Evolutionary conservation across 164 flowering plant genomes (phyloP).

Genomic region (Platanus orientalis): DNA sequence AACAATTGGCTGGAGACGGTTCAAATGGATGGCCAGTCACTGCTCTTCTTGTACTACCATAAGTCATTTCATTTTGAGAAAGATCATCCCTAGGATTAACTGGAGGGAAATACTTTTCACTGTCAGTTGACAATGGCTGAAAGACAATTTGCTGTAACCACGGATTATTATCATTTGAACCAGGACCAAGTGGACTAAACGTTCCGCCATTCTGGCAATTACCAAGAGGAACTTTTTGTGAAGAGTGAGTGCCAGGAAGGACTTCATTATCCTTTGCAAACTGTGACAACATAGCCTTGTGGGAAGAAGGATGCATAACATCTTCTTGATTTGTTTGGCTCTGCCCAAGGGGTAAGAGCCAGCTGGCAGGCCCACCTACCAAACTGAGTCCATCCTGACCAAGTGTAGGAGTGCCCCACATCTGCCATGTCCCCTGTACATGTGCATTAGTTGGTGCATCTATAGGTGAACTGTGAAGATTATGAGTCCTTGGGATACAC

Average conservation of each 20-base stretch:
- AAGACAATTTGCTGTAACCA: constrained; percentile 51
- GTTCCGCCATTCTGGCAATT: constrained; percentile 44
- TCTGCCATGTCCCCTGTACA: constrained; percentile 58
- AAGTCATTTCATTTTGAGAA: constrained; percentile 36
- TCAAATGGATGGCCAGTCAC: constrained; percentile 27
- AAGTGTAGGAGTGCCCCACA: constrained; percentile 84
- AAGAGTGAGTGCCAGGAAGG: constrained; percentile 32
- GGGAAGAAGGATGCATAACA: constrained; percentile 33
- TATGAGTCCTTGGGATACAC: constrained; percentile 38
- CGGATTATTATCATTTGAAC: constrained; percentile 42
- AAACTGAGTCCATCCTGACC: constrained; percentile 75
- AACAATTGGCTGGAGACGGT: constrained; percentile 40
- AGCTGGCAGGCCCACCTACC: constrained; percentile 54
- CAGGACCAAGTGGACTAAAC: constrained; percentile 27
- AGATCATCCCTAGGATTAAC: constrained; percentile 33
- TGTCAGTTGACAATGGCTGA: constrained; percentile 36
- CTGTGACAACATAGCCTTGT: constrained; percentile 43
- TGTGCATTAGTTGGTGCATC: constrained; percentile 27
- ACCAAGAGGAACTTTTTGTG: constrained; percentile 36
- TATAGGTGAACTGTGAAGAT: constrained; percentile 23
- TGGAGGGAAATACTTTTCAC: constrained; percentile 33
- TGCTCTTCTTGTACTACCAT: constrained; percentile 35
- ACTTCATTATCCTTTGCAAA: constrained; percentile 46
- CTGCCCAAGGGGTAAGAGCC: constrained; percentile 58
- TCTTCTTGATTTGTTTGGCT: constrained; percentile 48